Evolutionary conservation across 192 early-diverging fungal genomes (phyloP).

Genomic region (Coemansia sp.): DNA sequence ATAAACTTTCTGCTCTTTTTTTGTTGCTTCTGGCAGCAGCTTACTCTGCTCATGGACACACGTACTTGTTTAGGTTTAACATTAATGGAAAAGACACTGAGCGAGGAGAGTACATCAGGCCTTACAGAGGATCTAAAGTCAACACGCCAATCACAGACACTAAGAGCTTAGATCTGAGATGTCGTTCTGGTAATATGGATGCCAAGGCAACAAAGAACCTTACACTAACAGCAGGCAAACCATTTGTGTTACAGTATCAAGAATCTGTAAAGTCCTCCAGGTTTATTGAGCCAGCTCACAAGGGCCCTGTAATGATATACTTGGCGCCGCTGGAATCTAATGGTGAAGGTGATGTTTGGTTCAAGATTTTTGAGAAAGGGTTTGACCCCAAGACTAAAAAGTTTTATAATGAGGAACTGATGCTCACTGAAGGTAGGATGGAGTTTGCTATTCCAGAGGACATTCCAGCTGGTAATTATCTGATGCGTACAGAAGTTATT

Average conservation of each 20-base stretch:
- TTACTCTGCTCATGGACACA: background rate
- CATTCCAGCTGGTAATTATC: constrained; percentile 21
- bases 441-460: constrained; percentile 19
- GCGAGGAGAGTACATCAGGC: background rate
- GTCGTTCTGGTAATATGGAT: background rate
- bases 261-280: background rate
- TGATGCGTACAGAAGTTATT: constrained; percentile 24
- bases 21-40: background rate
- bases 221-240: background rate
- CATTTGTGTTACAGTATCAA: background rate
- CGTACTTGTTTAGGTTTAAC: background rate
- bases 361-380: constrained; percentile 20
- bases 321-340: constrained; percentile 4
- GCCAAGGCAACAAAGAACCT: background rate
- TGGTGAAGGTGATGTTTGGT: constrained; percentile 8
- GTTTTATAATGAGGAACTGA: constrained; percentile 17
- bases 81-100: background rate
- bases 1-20: background rate
- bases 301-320: constrained; percentile 16
- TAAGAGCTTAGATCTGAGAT: background rate
- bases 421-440: constrained; percentile 3
- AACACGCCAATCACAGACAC: background rate
- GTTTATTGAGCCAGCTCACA: constrained; percentile 12
- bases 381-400: background rate
- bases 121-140: background rate